Base-by-base conservation (phyloP, 192 early-diverging fungal species). In the Chytriomyces confervae region DNA sequence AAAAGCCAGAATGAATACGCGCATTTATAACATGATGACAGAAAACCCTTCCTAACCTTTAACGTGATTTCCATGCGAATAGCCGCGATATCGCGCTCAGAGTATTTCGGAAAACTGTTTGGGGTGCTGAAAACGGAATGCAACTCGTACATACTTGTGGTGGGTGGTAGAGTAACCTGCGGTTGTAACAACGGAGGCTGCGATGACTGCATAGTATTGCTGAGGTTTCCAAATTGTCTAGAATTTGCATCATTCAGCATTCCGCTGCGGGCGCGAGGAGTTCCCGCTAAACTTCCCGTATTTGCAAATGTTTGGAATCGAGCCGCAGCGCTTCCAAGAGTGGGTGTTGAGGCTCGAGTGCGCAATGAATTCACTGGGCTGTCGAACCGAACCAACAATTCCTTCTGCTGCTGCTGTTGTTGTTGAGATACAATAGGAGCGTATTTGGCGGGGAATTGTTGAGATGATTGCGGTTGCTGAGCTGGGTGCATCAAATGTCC, bases 61-160 rank as follows among this genome's bases (percentile, higher is more conserved):
- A 49, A 10, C 20, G n/a, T 57, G 16, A 77, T 9, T 49, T 78
- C 64, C 64, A 29, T 66, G 45, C 64, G 24, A 13, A 80, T 36
- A 6, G n/a, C 7, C 8, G 80, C 57, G 53, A 86, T 61, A 71
- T 86, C 85, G 16, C 75, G 62, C 50, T 86, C 79, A 5, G 76
- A 76, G 62, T 86, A 86, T 57, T 81, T 84, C 8, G 76, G 51
- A 43, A 84, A 63, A 50, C 78, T 84, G 16, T 63, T 46, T 18
- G 83, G 83, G 8, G 78, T 79, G 24, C 73, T 69, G 45, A 65
- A 79, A 9, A 80, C 78, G 61, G 61, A 77, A 16, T 70, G 72
- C 61, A 79, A 29, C 23, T 83, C 81, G 67, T 72, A 49, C 48
- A 83, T 68, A 5, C 73, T 62, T 10, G 62, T 13, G 11, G 9